These are phyloP conservation scores for Medicago ruthenica DNA, from an alignment of 306 rosid species.

Conservation along the genomic window DNA sequence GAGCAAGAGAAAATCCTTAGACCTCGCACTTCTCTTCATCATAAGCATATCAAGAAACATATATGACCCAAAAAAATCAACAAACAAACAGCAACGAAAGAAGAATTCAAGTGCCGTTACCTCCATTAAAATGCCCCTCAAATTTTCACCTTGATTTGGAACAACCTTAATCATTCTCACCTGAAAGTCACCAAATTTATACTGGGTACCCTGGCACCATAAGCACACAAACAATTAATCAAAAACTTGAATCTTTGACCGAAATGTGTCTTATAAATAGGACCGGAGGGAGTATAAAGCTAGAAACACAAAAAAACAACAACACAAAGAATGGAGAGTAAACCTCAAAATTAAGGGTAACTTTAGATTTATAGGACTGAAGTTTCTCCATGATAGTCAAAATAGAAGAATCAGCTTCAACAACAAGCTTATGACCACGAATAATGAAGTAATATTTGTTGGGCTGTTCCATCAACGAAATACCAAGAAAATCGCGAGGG, in stretches of 20 bases:
- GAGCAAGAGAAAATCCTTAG: no score
- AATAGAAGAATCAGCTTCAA: conserved; percentile 84
- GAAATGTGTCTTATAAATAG: no score
- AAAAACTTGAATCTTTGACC: no score
- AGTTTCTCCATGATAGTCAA: conserved; percentile 85
- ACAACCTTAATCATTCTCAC: conserved; percentile 79
- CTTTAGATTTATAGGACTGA: conserved; percentile 85
- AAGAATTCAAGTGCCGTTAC: conserved; percentile 42
- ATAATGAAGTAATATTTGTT: conserved; percentile 79
- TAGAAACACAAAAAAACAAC: background rate
- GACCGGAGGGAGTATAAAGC: no score
- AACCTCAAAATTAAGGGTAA: conserved; percentile 84
- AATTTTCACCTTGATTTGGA: conserved; percentile 70
- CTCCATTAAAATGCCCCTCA: conserved; percentile 96
- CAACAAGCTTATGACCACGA: conserved; percentile 71
- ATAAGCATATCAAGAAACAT: no score
- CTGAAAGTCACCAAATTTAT: conserved; percentile 86
- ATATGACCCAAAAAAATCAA: no score
- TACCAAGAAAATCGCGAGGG: conserved; percentile 85
- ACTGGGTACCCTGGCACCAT: conserved; percentile 61
- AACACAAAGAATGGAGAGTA: no score
- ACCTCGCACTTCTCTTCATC: no score
- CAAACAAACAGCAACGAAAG: background rate
- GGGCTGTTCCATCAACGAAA: conserved; percentile 79
- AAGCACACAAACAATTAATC: background rate